phyloP scores from a whole-genome alignment of 2,329 filamentous ascomycete species.

The Paraphaeosphaeria minitans region DNA sequence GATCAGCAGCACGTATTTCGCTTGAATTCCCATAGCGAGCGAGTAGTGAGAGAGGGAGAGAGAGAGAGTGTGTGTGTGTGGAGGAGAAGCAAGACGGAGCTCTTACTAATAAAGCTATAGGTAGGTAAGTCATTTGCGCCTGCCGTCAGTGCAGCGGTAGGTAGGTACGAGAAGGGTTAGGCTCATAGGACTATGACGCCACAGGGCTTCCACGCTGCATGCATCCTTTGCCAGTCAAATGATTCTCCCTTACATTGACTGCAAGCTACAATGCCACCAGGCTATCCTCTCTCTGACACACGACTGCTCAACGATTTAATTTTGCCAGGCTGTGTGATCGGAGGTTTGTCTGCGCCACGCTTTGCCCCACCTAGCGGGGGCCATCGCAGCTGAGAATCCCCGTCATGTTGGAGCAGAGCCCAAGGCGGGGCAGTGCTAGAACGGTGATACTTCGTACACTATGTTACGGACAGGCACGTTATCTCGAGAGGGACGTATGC shows the following conservation, averaged over 20 bases:
- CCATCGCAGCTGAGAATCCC: conserved; percentile 1
- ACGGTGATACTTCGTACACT: too few species aligned
- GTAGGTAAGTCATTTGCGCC: conserved; percentile 13
- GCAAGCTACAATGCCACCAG: not conserved
- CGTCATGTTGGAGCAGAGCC: not conserved
- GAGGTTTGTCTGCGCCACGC: not conserved
- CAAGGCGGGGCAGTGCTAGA: not conserved
- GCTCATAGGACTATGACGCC: conserved; percentile 2
- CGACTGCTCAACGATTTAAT: not conserved
- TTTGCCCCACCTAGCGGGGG: conserved; percentile 1
- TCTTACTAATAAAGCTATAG: conserved; percentile 1
- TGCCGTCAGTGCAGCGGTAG: conserved; percentile 6
- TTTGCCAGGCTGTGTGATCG: conserved; percentile 5
- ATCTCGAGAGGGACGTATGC: not conserved
- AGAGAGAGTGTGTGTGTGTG: conserved; percentile 7
- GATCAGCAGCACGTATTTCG: conserved; percentile 43
- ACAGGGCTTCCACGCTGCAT: not conserved
- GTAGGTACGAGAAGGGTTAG: conserved; percentile 8
- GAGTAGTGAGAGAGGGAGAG: conserved; percentile 11
- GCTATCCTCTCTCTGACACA: not conserved
- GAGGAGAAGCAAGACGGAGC: conserved; percentile 2
- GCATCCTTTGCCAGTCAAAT: not conserved
- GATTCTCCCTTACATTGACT: not conserved
- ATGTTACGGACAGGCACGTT: not conserved
- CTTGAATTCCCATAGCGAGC: conserved; percentile 37